phyloP scores from a whole-genome alignment of 495 filamentous ascomycete species.

The Physcia stellaris region DNA sequence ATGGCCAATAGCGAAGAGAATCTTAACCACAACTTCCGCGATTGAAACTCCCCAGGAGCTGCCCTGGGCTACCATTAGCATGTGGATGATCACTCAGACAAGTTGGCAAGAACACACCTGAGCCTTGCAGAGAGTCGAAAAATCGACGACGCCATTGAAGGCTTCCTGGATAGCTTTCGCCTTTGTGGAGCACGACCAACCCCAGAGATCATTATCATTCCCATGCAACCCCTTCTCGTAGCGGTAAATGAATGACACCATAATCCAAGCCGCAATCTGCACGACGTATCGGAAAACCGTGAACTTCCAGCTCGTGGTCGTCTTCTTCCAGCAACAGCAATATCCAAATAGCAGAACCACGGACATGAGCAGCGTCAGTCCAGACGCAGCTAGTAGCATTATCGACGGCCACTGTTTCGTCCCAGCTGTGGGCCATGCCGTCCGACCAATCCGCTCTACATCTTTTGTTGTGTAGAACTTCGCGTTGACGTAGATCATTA shows the following conservation, averaged over 20 bases:
- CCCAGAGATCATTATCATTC: slow-evolving; percentile 11
- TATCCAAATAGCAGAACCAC: slow-evolving; percentile 5
- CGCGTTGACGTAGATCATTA: slow-evolving; percentile 3
- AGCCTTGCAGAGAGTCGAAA: slow-evolving; percentile 4
- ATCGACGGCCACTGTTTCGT: slow-evolving; percentile 13
- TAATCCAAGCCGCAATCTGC: slow-evolving; percentile 9
- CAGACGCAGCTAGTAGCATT: slow-evolving; percentile 8
- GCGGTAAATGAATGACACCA: slow-evolving; percentile 7
- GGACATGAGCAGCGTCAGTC: slow-evolving; percentile 7
- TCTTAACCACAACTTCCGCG: slow-evolving; percentile 7
- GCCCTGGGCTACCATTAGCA: slow-evolving; percentile 2
- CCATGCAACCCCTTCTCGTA: slow-evolving; percentile 10
- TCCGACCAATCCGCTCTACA: not conserved
- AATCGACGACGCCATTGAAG: slow-evolving; percentile 7
- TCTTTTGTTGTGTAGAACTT: slow-evolving; percentile 5
- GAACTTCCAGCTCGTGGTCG: slow-evolving; percentile 11
- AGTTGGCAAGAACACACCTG: slow-evolving; percentile 1
- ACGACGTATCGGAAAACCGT: slow-evolving; percentile 8
- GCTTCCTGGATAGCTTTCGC: slow-evolving; percentile 5
- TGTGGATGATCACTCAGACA: not conserved
- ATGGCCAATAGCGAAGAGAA: slow-evolving; percentile 9
- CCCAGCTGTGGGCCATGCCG: slow-evolving; percentile 8
- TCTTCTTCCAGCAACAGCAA: slow-evolving; percentile 4
- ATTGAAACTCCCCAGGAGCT: slow-evolving; percentile 10
- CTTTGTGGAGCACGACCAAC: slow-evolving; percentile 6